Base-by-base conservation (phyloP, 495 filamentous ascomycete species). In the Chaetomium cochliodes region DNA sequence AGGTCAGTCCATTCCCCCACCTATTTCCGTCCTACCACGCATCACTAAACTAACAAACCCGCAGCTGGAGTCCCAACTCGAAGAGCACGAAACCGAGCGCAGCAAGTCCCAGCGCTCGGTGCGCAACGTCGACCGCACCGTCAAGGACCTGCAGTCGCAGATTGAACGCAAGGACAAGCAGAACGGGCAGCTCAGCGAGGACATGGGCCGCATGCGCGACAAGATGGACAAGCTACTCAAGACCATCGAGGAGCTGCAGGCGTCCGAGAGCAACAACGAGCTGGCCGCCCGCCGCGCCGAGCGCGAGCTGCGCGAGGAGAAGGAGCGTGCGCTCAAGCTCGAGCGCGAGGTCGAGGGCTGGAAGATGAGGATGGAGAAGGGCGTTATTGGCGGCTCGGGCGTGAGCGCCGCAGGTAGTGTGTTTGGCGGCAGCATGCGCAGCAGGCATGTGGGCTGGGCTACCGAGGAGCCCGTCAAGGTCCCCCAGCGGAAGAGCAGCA, bases 211-310 rank as follows among this genome's bases (percentile, higher is more conserved):
- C 68, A 83, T 88, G 68, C 90, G 94, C 47, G 94, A 97, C 73
- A 96, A 93, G 78, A 84, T 91, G 64, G 91, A 93, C 62, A 91
- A 92, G 62, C 85, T 97, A 3, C 89, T 98, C 47, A 81, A 86
- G 66, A 91, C 90, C 9, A 96, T 98, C 67, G 93, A 98, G 69
- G 94, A 98, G 70, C 87, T 98, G 33, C 93, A 98, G 74, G 83
- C 90, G 30, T 87, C 85, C 33, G 93, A 97, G 69, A 89, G 87
- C 25, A 83, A 87, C n/a, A 86, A 85, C 23, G 90, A 96, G 74
- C 80, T 98, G 15, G 78, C 86, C 33, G 87, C 89, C 13, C 87
- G 93, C 44, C 85, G 94, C 11, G 91, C 92, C 2, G 93, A 98
- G 74, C 85, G 96, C 22, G 94, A 98, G 68, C 79, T 97, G 20